These are phyloP conservation scores for Cercospora citrullina DNA, from an alignment of 2,329 filamentous ascomycete species.

Conservation along the genomic window DNA sequence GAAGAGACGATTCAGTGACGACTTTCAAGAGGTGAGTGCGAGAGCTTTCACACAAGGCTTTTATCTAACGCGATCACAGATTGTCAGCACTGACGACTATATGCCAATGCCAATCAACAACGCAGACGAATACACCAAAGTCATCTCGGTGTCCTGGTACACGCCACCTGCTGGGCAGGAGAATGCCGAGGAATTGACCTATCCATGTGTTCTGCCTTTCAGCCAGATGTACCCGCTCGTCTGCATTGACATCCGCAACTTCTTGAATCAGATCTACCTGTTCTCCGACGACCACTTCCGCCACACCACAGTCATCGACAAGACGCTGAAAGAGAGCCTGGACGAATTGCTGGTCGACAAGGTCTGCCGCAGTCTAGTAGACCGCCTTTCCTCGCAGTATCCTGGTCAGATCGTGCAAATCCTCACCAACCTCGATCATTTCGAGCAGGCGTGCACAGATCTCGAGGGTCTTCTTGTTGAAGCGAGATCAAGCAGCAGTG, in stretches of 20 bases:
- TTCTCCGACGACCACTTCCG: slow-evolving; percentile 97
- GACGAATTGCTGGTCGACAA: slow-evolving; percentile 92
- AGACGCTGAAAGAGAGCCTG: slow-evolving; percentile 82
- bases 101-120: slow-evolving; percentile 99
- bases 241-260: slow-evolving; percentile 97
- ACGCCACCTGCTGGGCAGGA: slow-evolving; percentile 67
- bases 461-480: slow-evolving; percentile 83
- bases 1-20: slow-evolving; percentile 87
- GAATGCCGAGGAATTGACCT: slow-evolving; percentile 71
- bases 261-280: slow-evolving; percentile 96
- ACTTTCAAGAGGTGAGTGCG: slow-evolving; percentile 79
- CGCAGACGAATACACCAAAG: slow-evolving; percentile 88
- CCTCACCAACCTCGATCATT: slow-evolving; percentile 94
- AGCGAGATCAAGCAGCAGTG: slow-evolving; percentile 77
- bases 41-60: background rate
- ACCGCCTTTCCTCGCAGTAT: slow-evolving; percentile 87
- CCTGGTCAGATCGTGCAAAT: slow-evolving; percentile 98
- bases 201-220: slow-evolving; percentile 90
- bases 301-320: slow-evolving; percentile 84
- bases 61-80: slow-evolving; percentile 41
- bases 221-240: slow-evolving; percentile 99
- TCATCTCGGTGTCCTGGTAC: slow-evolving; percentile 96
- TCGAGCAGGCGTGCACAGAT: slow-evolving; percentile 88
- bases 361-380: slow-evolving; percentile 86
- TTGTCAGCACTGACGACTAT: slow-evolving; percentile 90